Evolutionary conservation across 1,284 basidiomycete species (phyloP).

Genomic region (Malassezia psittaci): DNA sequence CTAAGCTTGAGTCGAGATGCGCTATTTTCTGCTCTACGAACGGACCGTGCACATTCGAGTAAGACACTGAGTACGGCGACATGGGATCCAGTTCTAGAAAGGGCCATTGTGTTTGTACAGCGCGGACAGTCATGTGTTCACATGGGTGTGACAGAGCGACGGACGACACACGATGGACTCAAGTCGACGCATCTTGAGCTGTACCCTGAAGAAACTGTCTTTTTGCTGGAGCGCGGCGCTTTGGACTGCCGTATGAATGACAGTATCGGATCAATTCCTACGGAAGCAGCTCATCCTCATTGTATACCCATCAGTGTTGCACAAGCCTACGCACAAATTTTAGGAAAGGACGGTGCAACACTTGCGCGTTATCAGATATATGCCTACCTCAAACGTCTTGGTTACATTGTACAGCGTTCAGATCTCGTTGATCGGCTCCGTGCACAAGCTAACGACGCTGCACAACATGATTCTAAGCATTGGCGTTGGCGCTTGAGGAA

Average conservation of each 20-base stretch:
- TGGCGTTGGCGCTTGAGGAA: neutral
- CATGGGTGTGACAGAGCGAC: conserved; percentile 26
- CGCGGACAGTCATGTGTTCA: conserved; percentile 35
- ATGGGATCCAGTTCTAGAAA: conserved; percentile 25
- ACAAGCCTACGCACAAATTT: conserved; percentile 73
- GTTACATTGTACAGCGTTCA: conserved; percentile 73
- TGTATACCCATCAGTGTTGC: conserved; percentile 65
- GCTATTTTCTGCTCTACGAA: conserved; percentile 69
- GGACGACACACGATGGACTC: neutral
- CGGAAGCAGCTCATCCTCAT: conserved; percentile 5
- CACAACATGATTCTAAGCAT: conserved; percentile 6
- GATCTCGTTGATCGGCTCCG: conserved; percentile 24
- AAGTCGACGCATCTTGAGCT: conserved; percentile 55
- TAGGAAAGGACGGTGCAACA: conserved; percentile 65
- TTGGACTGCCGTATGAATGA: conserved; percentile 54
- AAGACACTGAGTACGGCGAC: conserved; percentile 30
- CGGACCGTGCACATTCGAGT: conserved; percentile 52
- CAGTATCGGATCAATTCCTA: conserved; percentile 3
- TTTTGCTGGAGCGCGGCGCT: conserved; percentile 72
- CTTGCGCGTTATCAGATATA: conserved; percentile 84
- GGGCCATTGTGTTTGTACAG: conserved; percentile 31
- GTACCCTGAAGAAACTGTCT: conserved; percentile 84
- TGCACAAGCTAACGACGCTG: conserved; percentile 2
- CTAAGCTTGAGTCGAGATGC: conserved; percentile 71
- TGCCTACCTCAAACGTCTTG: conserved; percentile 78